These are phyloP conservation scores for Yarrowia sp. DNA, from an alignment of 805 yeast species.

Conservation along the genomic window DNA sequence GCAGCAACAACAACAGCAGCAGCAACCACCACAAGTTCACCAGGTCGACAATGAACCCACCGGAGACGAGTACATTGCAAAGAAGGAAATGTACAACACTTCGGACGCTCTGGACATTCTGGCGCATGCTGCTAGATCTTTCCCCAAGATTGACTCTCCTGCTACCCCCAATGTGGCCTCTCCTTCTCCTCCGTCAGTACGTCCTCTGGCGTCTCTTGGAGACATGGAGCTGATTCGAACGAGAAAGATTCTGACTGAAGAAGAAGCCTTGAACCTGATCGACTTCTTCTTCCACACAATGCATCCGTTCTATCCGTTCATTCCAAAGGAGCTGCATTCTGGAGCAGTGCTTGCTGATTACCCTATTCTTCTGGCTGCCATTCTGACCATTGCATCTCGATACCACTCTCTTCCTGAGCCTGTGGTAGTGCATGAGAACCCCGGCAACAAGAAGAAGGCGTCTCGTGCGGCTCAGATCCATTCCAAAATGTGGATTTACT, in stretches of 20 bases:
- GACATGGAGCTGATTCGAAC: slow-evolving; percentile 61
- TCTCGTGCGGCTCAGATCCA: slow-evolving; percentile 55
- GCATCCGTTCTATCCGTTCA: slow-evolving; percentile 88
- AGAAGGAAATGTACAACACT: slow-evolving; percentile 40
- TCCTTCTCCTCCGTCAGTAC: slow-evolving; percentile 2
- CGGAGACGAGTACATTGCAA: slow-evolving; percentile 32
- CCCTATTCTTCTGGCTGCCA: slow-evolving; percentile 77
- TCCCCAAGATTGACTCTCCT: slow-evolving; percentile 38
- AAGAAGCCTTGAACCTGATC: slow-evolving; percentile 37
- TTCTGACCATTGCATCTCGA: slow-evolving; percentile 75
- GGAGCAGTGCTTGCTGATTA: slow-evolving; percentile 67
- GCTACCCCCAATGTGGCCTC: not conserved
- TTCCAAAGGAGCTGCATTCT: slow-evolving; percentile 70
- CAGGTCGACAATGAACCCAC: not conserved
- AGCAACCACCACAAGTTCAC: not conserved
- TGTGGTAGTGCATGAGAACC: slow-evolving; percentile 26
- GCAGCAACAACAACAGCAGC: not conserved
- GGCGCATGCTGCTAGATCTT: slow-evolving; percentile 40
- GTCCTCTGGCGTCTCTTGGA: slow-evolving; percentile 39
- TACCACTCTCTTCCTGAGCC: slow-evolving; percentile 55
- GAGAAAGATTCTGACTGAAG: slow-evolving; percentile 56
- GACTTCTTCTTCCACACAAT: slow-evolving; percentile 62
- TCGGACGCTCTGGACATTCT: slow-evolving; percentile 43
- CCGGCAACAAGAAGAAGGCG: slow-evolving; percentile 11
- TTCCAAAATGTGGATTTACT: slow-evolving; percentile 78